phyloP scores from a whole-genome alignment of 2,329 filamentous ascomycete genomes.

The Aspergillus pseudotamarii region DNA sequence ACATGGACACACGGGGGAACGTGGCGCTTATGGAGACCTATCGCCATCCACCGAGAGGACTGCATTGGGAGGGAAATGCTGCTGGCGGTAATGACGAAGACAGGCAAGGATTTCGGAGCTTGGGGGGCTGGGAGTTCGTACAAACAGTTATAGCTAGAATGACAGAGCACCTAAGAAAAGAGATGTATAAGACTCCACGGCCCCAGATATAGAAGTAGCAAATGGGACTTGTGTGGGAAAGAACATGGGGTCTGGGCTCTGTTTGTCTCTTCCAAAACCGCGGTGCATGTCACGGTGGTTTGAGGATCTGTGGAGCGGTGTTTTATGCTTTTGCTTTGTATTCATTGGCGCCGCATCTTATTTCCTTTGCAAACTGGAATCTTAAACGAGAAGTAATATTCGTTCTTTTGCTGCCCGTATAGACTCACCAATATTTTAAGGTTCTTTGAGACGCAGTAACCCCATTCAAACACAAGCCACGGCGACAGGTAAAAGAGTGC shows the following conservation, averaged over 20 bases:
- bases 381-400: background rate
- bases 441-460: conserved; percentile 12
- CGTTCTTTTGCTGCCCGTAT: background rate
- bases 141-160: conserved; percentile 51
- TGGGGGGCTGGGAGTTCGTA: conserved; percentile 30
- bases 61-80: conserved; percentile 16
- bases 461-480: conserved; percentile 7
- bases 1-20: background rate
- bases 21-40: conserved; percentile 17
- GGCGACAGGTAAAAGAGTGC: conserved; percentile 5
- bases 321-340: background rate
- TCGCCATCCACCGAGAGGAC: background rate
- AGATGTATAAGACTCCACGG: conserved; percentile 35
- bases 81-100: conserved; percentile 12
- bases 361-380: background rate
- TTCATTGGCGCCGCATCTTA: background rate
- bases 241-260: background rate
- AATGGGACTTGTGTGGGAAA: conserved; percentile 11
- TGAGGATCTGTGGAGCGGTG: background rate
- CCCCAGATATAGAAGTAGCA: conserved; percentile 12
- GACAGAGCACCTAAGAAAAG: conserved; percentile 45
- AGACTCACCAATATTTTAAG: conserved; percentile 6
- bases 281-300: background rate
- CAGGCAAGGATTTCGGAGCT: conserved; percentile 8
- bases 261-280: background rate